Base-by-base conservation (phyloP, 2,329 filamentous ascomycete genomes). In the Parascedosporium putredinis region DNA sequence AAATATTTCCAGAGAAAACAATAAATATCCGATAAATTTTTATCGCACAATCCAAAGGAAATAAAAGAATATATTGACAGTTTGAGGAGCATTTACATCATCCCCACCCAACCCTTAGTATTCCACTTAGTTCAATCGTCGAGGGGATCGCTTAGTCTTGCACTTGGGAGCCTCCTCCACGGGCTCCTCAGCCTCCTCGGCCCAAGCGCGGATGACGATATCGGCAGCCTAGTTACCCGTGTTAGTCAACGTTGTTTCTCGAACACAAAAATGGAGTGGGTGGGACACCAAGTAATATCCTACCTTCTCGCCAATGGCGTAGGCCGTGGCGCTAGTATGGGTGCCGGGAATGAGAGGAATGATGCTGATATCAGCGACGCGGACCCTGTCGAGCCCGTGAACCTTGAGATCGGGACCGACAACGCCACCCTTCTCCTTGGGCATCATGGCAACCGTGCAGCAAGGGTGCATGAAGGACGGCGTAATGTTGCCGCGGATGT, bases 251-350 rank as follows among this genome's bases (percentile, higher is more conserved):
- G n/a, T 3, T 33, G 7, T n/a, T n/a, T n/a, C n/a, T n/a, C n/a
- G 3, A 5, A 16, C 6, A 34, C 5, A 48, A 34, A 38, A 24
- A 47, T 5, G 12, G 22, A 10, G 5, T 9, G 12, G 14, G 16
- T 5, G 8, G 9, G 27, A 38, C 27, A n/a, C 4, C 6, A 12
- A 16, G 14, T 9, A 45, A 40, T 3, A 14, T 47, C 54, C 50
- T 40, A 56, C 59, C 55, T 73, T 74, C 59, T 78, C 75, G 1
- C 70, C 74, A 55, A 78, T 74, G 3, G 70, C 73, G 58, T 76
- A 78, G 4, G 73, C 74, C 6, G 72, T 71, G 66, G 74, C 75
- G 54, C 47, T 53, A 16, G 55, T 76, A 70, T 18, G 73, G 70
- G 57, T 48, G n/a, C 52, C 55, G 25, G 57, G 57, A 18, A 59